Evolutionary conservation across 306 rosid species (phyloP), one percentile per base, ranked within the genome.

Genomic region (Acmispon strigosus): DNA sequence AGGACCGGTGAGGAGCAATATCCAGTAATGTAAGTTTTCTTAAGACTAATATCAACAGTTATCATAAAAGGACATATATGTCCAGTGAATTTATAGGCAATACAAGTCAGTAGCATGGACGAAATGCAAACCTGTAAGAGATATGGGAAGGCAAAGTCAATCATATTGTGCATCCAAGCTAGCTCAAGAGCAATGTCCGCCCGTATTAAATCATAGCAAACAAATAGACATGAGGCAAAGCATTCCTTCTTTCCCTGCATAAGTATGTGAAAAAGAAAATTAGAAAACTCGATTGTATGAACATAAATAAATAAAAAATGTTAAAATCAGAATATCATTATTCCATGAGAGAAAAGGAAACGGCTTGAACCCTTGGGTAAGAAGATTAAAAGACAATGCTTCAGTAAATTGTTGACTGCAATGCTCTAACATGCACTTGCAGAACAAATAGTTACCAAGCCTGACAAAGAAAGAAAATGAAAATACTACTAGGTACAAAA

Each of bases 241-340:
- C 99, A 95, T 80, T 95, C 99, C 80, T 91, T 95, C 97, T 95
- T 95, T 76, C 96, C 97, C 99, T 95, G 96, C 74, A 76, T 37
- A 34, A 55, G 57, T n/a, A 79, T 13, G 61, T 13, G 66, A 63
- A 78, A 80, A 60, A 24, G 37, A 19, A 24, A 78, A 67, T 74
- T 47, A 73, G 70, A 48, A 66, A 72, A 73, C 12, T 48, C 71
- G 42, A 27, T 16, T 41, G 32, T 34, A 55, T 11, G 32, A 57
- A 57, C 56, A 57, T 36, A 15, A 48, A 62, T 36, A 34, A 41
- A 62, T 13, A 55, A 2, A 27, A 27, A 1, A 27, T 1, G 3
- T 27, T 2, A 22, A 22, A 69, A 27, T 63, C 11, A 18, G 29
- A 57, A 75, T 41, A 62, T 14, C 24, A 60, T 16, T 57, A 69